Percentiles rank a stretch among this genome's conserved stretches.
Conservation (phyloP, 2,329 filamentous ascomycete genomes). For the Coleophoma cylindrospora region DNA sequence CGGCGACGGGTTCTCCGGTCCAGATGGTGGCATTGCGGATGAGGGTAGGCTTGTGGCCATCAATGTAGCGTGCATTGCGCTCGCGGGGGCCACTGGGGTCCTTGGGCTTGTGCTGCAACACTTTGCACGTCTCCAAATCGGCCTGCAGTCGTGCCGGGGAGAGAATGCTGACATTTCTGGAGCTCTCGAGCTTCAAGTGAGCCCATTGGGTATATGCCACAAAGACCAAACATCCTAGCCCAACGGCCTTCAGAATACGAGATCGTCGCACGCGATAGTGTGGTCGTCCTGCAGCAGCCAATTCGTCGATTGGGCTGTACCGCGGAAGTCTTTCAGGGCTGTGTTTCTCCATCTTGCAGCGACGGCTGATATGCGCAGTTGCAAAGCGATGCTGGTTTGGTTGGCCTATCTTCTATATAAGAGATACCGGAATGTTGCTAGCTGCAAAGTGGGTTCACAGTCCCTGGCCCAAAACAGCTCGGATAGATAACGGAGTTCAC, state of each 20-base stretch:
- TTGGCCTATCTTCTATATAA: no score
- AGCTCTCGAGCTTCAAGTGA: not conserved
- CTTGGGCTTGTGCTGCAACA: constrained; percentile 46
- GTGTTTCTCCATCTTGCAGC: not conserved
- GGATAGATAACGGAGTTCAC: no score
- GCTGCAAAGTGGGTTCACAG: no score
- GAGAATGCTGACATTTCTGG: not conserved
- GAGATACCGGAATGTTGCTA: no score
- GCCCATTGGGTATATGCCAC: constrained; percentile 1
- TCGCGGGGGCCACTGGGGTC: constrained; percentile 52
- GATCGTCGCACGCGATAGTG: not conserved
- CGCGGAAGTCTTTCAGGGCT: not conserved
- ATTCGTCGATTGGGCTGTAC: not conserved
- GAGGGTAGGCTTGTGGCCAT: constrained; percentile 53
- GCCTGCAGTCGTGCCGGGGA: constrained; percentile 36
- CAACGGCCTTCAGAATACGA: not conserved
- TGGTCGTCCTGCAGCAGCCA: not conserved
- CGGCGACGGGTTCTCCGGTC: constrained; percentile 54
- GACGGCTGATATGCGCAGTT: no score
- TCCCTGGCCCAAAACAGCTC: no score
- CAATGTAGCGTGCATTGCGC: constrained; percentile 55
- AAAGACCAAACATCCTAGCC: not conserved
- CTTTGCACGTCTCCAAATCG: constrained; percentile 50
- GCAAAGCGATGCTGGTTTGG: no score
- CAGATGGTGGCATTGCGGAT: constrained; percentile 64